Base-by-base conservation (phyloP, 495 filamentous ascomycete genomes). In the Aspergillus hancockii region DNA sequence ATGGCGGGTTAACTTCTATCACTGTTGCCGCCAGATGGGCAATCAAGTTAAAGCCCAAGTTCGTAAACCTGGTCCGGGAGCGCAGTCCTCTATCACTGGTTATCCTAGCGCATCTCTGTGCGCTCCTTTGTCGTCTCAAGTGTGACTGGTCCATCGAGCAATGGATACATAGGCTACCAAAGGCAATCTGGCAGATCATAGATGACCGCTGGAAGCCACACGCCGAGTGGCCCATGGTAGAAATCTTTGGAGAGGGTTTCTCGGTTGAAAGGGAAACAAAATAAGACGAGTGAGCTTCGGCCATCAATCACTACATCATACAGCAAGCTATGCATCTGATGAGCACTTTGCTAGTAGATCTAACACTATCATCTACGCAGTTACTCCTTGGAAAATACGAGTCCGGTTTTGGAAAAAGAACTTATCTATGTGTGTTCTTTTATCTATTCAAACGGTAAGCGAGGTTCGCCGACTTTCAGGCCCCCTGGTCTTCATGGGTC, bases 61-160 rank as follows among this genome's bases (percentile, higher is more conserved):
- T 83, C 62, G 65, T 85, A 52, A 73, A 77, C 8, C 70, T 82
- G 31, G 74, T 85, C 0, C 76, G 77, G 4, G 68, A 81, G 56
- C 75, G 70, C 13, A 75, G 80, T 14, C 84, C 86, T 0, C 72
- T 86, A 36, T 81, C 87, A 1, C 63, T 84, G 23, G 71, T 80
- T 6, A 70, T 84, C 56, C 60, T 84, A 22, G 75, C 75, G 1
- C 73, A 81, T 53, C 82, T 76, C 67, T 79, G 71, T 49, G 71
- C 79, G 23, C 57, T 81, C 9, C 63, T 84, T 28, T 69, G 76
- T 49, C 66, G 66, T 53, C 52, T 78, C 23, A 61, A 76, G 36
- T 60, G 75, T 57, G 70, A 71, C 16, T 82, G 81, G 79, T 83
- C 74, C 63, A 71, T 80, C 60, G 71, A 68, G 4, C 79, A 80